These are phyloP conservation scores for Oehlia diaphana DNA, from an alignment of 192 early-diverging fungal species.

Conservation along the genomic window DNA sequence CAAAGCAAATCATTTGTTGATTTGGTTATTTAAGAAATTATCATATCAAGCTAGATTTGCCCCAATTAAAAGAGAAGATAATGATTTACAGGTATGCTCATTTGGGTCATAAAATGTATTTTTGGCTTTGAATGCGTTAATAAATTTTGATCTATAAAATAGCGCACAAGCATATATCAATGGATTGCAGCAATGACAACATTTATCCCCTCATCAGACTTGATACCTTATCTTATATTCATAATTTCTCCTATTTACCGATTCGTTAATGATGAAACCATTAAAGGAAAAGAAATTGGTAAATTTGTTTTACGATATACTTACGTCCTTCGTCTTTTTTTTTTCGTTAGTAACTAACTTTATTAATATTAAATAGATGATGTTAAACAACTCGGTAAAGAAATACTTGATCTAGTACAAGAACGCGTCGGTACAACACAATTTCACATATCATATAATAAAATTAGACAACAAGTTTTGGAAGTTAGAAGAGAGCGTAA, in stretches of 20 bases:
- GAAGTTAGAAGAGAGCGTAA: constrained; percentile 65
- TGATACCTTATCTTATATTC: constrained; percentile 64
- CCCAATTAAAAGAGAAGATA: constrained; percentile 37
- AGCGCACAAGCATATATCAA: constrained; percentile 84
- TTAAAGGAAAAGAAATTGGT: constrained; percentile 65
- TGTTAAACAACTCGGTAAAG: constrained; percentile 72
- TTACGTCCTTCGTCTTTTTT: background rate
- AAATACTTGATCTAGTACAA: constrained; percentile 77
- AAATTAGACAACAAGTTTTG: constrained; percentile 63
- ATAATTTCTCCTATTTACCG: constrained; percentile 82
- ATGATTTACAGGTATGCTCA: constrained; percentile 41
- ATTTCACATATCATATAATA: constrained; percentile 68
- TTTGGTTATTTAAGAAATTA: constrained; percentile 61
- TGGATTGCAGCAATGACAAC: constrained; percentile 87
- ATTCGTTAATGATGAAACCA: constrained; percentile 70
- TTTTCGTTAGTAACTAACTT: background rate
- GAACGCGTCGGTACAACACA: constrained; percentile 70
- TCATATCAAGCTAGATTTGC: constrained; percentile 68
- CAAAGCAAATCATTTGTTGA: constrained; percentile 43
- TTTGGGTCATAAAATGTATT: background rate
- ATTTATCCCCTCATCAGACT: constrained; percentile 56
- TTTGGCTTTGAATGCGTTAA: constrained; percentile 1
- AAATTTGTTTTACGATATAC: constrained; percentile 26
- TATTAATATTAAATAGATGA: constrained; percentile 53
- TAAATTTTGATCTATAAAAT: constrained; percentile 36